A percentile compares a stretch with the other conserved stretches of the same genome.
Evolutionary conservation across 139 green algal genomes (phyloP).

Genomic region (Pseudopediastrum boryanum): DNA sequence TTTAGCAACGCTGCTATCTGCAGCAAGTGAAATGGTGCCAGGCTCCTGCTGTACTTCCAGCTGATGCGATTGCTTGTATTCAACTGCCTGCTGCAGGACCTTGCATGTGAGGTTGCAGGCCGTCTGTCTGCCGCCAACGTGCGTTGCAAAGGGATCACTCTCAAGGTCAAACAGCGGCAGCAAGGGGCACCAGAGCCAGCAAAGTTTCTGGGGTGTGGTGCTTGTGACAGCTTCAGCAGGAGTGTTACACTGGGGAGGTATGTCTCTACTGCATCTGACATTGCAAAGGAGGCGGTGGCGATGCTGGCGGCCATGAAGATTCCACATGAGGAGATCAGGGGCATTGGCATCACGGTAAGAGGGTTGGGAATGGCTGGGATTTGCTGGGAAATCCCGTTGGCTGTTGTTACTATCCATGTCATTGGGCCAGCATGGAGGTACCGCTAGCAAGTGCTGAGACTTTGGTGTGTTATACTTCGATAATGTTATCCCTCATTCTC

Average conservation of each 20-base stretch:
- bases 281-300: conserved; percentile 45
- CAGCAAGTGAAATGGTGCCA: no score
- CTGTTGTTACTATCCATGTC: no score
- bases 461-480: no score
- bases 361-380: no score
- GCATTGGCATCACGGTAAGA: conserved; percentile 79
- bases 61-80: not conserved
- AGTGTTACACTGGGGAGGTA: conserved; percentile 44
- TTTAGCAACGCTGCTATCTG: no score
- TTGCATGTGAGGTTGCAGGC: conserved; percentile 39
- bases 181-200: conserved; percentile 67
- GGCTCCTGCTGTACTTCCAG: not conserved
- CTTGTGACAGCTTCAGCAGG: conserved; percentile 83
- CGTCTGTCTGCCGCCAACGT: conserved; percentile 48
- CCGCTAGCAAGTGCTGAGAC: no score
- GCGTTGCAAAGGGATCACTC: conserved; percentile 65
- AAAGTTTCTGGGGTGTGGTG: conserved; percentile 93
- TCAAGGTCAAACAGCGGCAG: conserved; percentile 87
- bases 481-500: no score
- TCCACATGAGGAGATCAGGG: conserved; percentile 68
- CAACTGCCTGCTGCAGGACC: conserved; percentile 8
- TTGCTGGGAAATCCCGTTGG: no score
- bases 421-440: no score
- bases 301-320: conserved; percentile 67
- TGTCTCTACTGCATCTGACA: conserved; percentile 37